Base-by-base conservation (phyloP, 2,329 filamentous ascomycete genomes). In the Ceratocystis lukuohia region DNA sequence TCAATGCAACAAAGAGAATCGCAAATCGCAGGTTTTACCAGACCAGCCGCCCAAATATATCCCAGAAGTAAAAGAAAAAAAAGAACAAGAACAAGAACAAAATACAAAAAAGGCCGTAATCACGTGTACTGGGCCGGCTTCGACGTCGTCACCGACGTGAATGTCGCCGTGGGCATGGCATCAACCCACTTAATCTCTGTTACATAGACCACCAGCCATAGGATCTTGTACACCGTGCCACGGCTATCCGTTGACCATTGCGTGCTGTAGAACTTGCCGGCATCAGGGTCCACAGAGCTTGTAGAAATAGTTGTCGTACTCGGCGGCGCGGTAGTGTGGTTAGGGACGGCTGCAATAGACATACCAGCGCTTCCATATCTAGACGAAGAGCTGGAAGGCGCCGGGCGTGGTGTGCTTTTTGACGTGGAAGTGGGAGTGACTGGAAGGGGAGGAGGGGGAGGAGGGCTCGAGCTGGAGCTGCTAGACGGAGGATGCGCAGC, bases 181-280 rank as follows among this genome's bases (percentile, higher is more conserved):
- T 76, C 75, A 15, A 75, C 71, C 30, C 77, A 72, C 65, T 79
- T 74, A 0, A 80, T 84, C 17, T 83, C 80, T 64, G 79, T 83
- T 33, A 84, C 78, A 3, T 79, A 71, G 59, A 81, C 77, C 74
- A 85, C 78, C 64, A 82, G 79, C 79, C 81, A 83, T 12, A 84
- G 73, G 25, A 87, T 78, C 74, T 85, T 80, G 69, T 77, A 78
- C 12, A 87, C 80, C 5, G 78, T 70, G 57, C 77, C 76, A 64
- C 78, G 78, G 7, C 75, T 75, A 17, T 63, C 66, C 20, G 82
- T 85, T 61, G 80, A 69, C 68, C 78, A 84, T 70, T 83, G 74
- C 4, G 83, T 86, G 72, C 79, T 81, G 68, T 70, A 78, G 69
- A 70, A 67, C 48, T 67, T 74, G 67, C 70, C 75, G 65, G 74